phyloP scores from a whole-genome alignment of 2,329 filamentous ascomycete genomes.

The Curvularia sp. region DNA sequence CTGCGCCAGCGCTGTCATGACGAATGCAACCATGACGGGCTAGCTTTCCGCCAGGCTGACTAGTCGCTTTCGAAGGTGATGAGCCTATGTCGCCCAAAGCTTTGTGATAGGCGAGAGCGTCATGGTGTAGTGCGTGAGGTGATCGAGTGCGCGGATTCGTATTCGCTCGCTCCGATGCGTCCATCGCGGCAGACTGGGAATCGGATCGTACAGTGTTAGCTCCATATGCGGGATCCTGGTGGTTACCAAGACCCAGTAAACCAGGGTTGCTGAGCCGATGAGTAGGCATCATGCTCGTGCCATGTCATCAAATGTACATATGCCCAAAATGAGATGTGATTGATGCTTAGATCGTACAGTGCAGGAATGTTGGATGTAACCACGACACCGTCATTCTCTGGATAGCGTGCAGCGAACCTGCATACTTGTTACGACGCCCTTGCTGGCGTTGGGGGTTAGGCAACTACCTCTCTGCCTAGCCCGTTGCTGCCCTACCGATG shows the following conservation, averaged over 20 bases:
- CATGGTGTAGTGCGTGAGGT: slow-evolving; percentile 16
- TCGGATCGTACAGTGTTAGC: slow-evolving; percentile 16
- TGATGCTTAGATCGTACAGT: slow-evolving; percentile 21
- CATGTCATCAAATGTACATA: slow-evolving; percentile 13
- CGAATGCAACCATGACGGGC: slow-evolving; percentile 26
- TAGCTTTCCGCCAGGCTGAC: slow-evolving; percentile 10
- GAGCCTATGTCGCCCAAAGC: slow-evolving; percentile 21
- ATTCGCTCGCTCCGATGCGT: slow-evolving; percentile 11
- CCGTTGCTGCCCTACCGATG: slow-evolving; percentile 2
- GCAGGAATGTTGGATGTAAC: slow-evolving; percentile 6
- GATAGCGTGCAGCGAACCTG: slow-evolving; percentile 5
- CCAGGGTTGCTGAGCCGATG: slow-evolving; percentile 10
- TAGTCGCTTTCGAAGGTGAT: slow-evolving; percentile 7
- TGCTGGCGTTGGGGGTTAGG: slow-evolving; percentile 1
- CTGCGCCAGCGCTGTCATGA: slow-evolving; percentile 7
- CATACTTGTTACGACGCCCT: slow-evolving; percentile 4
- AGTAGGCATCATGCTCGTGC: slow-evolving; percentile 14
- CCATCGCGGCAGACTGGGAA: slow-evolving; percentile 19
- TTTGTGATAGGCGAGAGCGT: slow-evolving; percentile 34
- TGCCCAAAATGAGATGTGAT: slow-evolving; percentile 22
- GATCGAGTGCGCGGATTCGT: slow-evolving; percentile 12
- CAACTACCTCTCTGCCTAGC: background rate
- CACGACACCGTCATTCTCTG: slow-evolving; percentile 2
- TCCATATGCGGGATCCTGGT: slow-evolving; percentile 13
- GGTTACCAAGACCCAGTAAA: slow-evolving; percentile 21